Percentiles rank a stretch among this genome's conserved stretches.
phyloP scores from a whole-genome alignment of 208 protist species.

The Leishmania lainsoni region DNA sequence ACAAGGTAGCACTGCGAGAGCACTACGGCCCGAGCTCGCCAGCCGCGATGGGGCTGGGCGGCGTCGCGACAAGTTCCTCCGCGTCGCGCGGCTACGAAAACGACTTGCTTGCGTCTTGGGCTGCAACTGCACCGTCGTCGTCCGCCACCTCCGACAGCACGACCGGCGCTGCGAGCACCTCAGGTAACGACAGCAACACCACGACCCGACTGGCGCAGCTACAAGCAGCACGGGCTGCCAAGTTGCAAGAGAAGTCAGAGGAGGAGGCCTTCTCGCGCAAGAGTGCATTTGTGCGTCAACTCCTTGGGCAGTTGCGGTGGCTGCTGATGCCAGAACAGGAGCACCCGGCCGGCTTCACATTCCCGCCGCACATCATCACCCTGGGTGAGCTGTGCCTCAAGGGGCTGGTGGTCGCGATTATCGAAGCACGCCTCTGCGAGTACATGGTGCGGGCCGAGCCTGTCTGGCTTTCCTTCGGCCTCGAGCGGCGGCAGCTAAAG shows the following conservation, averaged over 20 bases:
- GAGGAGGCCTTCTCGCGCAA: conserved; percentile 90
- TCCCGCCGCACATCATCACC: conserved; percentile 73
- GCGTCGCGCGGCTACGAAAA: conserved; percentile 60
- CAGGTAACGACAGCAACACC: background rate
- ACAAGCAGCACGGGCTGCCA: conserved; percentile 25
- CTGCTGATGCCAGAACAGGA: conserved; percentile 66
- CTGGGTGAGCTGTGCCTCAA: conserved; percentile 85
- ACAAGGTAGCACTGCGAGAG: conserved; percentile 73
- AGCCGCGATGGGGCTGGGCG: conserved; percentile 81
- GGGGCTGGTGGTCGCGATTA: conserved; percentile 81
- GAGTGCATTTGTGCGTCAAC: conserved; percentile 82
- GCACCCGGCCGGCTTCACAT: conserved; percentile 84
- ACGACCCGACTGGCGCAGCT: conserved; percentile 12
- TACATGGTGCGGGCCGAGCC: conserved; percentile 92
- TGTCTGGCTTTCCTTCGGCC: conserved; percentile 82
- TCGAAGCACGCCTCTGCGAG: conserved; percentile 81
- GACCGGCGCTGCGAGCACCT: conserved; percentile 20
- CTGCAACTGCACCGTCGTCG: conserved; percentile 6
- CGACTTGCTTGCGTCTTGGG: conserved; percentile 15
- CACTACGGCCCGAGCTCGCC: conserved; percentile 82
- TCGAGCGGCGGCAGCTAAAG: conserved; percentile 69
- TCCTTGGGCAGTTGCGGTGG: conserved; percentile 90
- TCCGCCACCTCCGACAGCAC: background rate
- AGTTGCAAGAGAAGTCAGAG: conserved; percentile 66
- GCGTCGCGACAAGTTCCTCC: conserved; percentile 73